Conservation (phyloP, 164 flowering plant genomes). For the Stephania yunnanensis region DNA sequence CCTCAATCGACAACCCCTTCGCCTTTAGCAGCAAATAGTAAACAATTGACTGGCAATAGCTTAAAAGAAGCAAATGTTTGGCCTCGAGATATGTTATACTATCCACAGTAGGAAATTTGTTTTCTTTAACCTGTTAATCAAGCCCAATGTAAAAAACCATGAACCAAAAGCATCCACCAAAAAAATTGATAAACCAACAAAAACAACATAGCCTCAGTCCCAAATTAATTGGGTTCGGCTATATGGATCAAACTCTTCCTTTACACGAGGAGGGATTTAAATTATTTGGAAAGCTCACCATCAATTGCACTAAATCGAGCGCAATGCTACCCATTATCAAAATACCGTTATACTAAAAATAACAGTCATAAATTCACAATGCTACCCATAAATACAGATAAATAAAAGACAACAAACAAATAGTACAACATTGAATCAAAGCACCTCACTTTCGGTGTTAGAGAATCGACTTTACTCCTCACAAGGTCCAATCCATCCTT, state of each 20-base stretch:
- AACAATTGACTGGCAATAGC: constrained; percentile 83
- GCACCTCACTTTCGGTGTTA: constrained; percentile 51
- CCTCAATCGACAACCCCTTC: constrained; percentile 74
- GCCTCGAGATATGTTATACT: constrained; percentile 94
- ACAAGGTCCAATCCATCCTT: constrained; percentile 71
- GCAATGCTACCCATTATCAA: too few species aligned
- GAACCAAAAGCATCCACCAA: background rate
- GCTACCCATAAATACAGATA: background rate
- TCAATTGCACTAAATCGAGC: too few species aligned
- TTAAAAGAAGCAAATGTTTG: constrained; percentile 71
- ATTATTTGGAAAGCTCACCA: too few species aligned
- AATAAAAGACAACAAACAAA: background rate
- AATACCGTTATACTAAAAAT: too few species aligned
- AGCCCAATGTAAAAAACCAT: background rate
- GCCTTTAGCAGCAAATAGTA: constrained; percentile 83
- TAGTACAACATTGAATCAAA: background rate
- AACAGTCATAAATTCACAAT: too few species aligned
- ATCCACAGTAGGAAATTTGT: constrained; percentile 58
- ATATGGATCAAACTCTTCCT: too few species aligned
- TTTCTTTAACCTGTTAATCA: constrained; percentile 60
- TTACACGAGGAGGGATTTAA: too few species aligned
- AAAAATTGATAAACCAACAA: too few species aligned
- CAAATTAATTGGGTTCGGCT: too few species aligned
- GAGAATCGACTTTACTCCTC: constrained; percentile 50
- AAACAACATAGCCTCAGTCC: too few species aligned